Conservation (phyloP, 148 eudicot genomes). For the Pouteria glomerata region DNA sequence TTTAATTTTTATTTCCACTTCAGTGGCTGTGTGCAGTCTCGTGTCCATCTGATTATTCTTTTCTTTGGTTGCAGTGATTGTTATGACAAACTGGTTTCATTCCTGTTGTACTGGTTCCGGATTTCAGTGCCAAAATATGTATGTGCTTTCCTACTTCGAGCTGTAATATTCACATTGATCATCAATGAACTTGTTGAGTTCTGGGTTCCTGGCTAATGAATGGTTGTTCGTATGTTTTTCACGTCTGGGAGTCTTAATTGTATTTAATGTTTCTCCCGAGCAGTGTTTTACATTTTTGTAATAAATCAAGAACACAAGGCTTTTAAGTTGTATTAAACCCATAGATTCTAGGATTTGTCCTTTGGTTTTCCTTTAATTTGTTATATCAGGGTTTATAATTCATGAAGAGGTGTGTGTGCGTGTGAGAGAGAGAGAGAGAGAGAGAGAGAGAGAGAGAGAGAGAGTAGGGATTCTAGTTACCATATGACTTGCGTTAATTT, state of each 20-base stretch:
- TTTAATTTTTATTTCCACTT: no score
- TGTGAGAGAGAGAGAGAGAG: no score
- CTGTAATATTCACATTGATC: neutral
- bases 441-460: no score
- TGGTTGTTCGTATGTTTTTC: neutral
- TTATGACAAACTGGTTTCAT: constrained; percentile 68
- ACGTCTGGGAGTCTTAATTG: neutral
- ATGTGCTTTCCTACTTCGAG: constrained; percentile 22
- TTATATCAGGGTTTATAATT: no score
- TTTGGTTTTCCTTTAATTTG: no score
- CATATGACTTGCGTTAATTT: no score
- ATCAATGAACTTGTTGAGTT: constrained; percentile 2
- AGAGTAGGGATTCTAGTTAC: no score
- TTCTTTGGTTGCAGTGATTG: constrained; percentile 62
- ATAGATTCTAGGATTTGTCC: no score
- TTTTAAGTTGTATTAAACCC: no score
- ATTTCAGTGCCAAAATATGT: constrained; percentile 64
- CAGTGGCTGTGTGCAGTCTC: no score
- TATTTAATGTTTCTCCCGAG: neutral
- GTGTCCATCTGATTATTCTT: neutral
- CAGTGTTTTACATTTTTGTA: neutral
- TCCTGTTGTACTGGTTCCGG: constrained; percentile 92
- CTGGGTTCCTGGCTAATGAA: neutral
- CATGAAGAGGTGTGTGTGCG: no score
- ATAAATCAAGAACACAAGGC: neutral